phyloP scores from a whole-genome alignment of 2,329 filamentous ascomycete genomes.

The Xylogone sp. region DNA sequence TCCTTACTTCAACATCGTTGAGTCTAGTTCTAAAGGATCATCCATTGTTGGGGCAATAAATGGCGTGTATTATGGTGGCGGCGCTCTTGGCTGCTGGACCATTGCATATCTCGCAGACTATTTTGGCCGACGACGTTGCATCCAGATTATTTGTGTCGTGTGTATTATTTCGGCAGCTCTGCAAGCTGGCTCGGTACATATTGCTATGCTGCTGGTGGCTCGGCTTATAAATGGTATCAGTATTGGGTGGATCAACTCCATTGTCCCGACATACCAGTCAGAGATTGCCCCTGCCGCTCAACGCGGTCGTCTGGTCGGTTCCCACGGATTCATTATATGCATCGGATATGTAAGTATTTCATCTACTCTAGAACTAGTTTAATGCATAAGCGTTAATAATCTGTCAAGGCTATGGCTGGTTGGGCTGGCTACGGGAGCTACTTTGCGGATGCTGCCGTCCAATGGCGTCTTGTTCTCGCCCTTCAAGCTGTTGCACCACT shows the following conservation, averaged over 20 bases:
- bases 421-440: conserved; percentile 26
- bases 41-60: conserved; percentile 8
- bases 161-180: conserved; percentile 12
- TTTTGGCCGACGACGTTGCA: conserved; percentile 5
- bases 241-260: conserved; percentile 17
- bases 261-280: conserved; percentile 31
- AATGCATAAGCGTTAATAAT: not conserved
- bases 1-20: conserved; percentile 4
- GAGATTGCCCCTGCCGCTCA: conserved; percentile 28
- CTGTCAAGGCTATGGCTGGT: conserved; percentile 7
- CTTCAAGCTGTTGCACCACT: conserved; percentile 19
- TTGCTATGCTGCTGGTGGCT: conserved; percentile 13
- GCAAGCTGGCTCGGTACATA: conserved; percentile 13
- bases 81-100: conserved; percentile 6
- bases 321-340: conserved; percentile 26
- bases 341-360: conserved; percentile 15
- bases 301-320: conserved; percentile 29
- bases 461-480: conserved; percentile 22
- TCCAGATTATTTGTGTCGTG: conserved; percentile 10
- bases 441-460: conserved; percentile 18
- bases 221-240: conserved; percentile 11
- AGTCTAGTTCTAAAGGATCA: not conserved
- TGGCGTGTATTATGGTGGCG: conserved; percentile 8
- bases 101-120: conserved; percentile 6
- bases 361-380: not conserved